Conservation (phyloP, 2,329 filamentous ascomycete species). For the Nothomitra cinnamomea region DNA sequence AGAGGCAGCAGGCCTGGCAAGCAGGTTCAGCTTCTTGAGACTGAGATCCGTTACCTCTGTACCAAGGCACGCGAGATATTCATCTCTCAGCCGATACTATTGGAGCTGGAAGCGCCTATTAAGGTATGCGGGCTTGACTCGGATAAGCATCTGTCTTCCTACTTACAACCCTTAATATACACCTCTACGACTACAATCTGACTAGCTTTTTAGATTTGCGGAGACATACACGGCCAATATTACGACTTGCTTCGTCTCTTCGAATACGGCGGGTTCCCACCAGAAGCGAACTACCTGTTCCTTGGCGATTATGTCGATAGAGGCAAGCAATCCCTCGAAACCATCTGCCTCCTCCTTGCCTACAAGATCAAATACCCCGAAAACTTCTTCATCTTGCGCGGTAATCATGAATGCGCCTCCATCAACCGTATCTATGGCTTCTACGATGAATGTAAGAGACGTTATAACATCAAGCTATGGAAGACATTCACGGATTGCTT, state of each 20-base stretch:
- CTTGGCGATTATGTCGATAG: slow-evolving; percentile 97
- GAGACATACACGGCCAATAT: slow-evolving; percentile 98
- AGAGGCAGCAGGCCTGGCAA: slow-evolving; percentile 95
- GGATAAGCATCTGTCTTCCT: neutral
- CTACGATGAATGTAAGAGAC: slow-evolving; percentile 98
- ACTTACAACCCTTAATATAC: slow-evolving; percentile 10
- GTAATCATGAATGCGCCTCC: slow-evolving; percentile 97
- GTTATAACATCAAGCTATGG: slow-evolving; percentile 99
- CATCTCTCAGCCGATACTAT: slow-evolving; percentile 94
- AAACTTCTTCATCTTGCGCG: slow-evolving; percentile 97
- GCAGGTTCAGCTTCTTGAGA: slow-evolving; percentile 91
- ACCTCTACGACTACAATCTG: slow-evolving; percentile 4
- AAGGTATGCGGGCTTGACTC: slow-evolving; percentile 49
- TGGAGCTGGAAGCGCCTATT: slow-evolving; percentile 95
- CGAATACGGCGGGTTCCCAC: slow-evolving; percentile 95
- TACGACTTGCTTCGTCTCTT: slow-evolving; percentile 94
- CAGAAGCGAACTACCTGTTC: slow-evolving; percentile 98
- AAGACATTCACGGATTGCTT: slow-evolving; percentile 99
- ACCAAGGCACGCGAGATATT: slow-evolving; percentile 98
- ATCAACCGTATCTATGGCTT: slow-evolving; percentile 99
- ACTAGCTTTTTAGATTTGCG: slow-evolving; percentile 57
- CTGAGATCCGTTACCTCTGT: slow-evolving; percentile 92
- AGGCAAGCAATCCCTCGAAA: slow-evolving; percentile 98
- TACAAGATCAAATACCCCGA: slow-evolving; percentile 99
- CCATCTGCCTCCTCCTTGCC: slow-evolving; percentile 85